A percentile compares a stretch with the other conserved stretches of the same genome.
These are phyloP conservation scores for Thermoascus crustaceus DNA, from an alignment of 2,329 filamentous ascomycete species.

Conservation along the genomic window DNA sequence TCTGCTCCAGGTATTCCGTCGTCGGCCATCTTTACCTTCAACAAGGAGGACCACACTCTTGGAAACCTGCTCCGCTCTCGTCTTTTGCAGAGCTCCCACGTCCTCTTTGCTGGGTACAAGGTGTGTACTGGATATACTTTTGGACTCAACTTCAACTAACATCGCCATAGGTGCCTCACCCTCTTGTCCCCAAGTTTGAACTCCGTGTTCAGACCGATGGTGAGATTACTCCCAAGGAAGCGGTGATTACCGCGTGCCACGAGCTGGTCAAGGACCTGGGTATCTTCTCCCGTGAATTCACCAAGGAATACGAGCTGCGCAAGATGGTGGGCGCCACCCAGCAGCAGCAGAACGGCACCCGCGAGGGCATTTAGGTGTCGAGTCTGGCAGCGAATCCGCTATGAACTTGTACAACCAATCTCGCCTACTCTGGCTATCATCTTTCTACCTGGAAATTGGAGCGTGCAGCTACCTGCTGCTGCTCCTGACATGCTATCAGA, in stretches of 20 bases:
- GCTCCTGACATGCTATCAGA: too few species aligned
- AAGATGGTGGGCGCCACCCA: slow-evolving; percentile 69
- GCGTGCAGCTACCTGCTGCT: too few species aligned
- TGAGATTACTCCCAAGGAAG: slow-evolving; percentile 77
- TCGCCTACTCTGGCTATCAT: too few species aligned
- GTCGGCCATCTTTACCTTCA: slow-evolving; percentile 88
- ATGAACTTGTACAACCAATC: too few species aligned
- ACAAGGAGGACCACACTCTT: slow-evolving; percentile 94
- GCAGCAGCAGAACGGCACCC: slow-evolving; percentile 27
- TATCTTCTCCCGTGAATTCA: slow-evolving; percentile 77
- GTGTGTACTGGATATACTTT: slow-evolving; percentile 37
- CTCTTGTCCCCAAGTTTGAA: slow-evolving; percentile 47
- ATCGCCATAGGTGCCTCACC: slow-evolving; percentile 33
- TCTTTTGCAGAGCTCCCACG: slow-evolving; percentile 73
- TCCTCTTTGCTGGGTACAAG: slow-evolving; percentile 90
- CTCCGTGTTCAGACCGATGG: slow-evolving; percentile 91
- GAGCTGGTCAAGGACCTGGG: slow-evolving; percentile 75
- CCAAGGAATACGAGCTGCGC: slow-evolving; percentile 80
- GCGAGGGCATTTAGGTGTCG: slow-evolving; percentile 8
- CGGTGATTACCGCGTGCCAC: slow-evolving; percentile 70
- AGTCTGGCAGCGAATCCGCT: too few species aligned
- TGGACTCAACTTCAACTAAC: slow-evolving; percentile 2
- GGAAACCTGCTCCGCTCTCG: slow-evolving; percentile 82
- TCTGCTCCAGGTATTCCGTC: slow-evolving; percentile 78
- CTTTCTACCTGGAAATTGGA: background rate